Base-by-base conservation (phyloP, 257 asterid genomes). In the Jacaranda copaia region DNA sequence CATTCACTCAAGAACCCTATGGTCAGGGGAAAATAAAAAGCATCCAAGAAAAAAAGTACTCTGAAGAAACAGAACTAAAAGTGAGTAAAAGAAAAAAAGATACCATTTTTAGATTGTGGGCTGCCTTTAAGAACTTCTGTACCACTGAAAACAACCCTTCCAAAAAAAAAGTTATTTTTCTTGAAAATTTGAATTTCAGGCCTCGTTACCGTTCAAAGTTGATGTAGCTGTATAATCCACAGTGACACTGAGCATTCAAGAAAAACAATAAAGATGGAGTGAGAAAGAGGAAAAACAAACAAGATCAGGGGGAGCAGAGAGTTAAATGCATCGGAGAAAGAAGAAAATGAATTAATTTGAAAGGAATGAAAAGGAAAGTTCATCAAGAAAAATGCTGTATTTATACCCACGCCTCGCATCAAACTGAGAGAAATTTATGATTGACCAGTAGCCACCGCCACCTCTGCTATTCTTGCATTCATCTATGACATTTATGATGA, bases 361-460 rank as follows among this genome's bases (percentile, higher is more conserved):
- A 77, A 19, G 66, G 60, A 58, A 57, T 14, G 68, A 63, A 64
- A 72, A 36, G 56, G 11, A n/a, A 76, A n/a, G 68, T 32, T 69
- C 10, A 40, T 8, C 19, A 58, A 61, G 46, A 71, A 65, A 70
- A 16, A 60, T 70, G 72, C 8, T 65, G 10, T 40, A 73, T 72
- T 36, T 56, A 73, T 72, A 73, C 62, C 74, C 78, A 72, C 82
- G 68, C 74, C 46, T 72, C 43, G 56, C 79, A 58, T 73, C 42
- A 42, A 79, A 79, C 63, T 55, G 6, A 55, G 79, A 64, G 74
- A 43, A 62, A 55, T 73, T 72, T 62, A 79, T 79, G 79, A 79
- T 73, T 79, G 56, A 72, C 60, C 74, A 63, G 66, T 69, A 45
- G 57, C 79, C 78, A 71, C 81, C 77, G 77, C 72, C 81, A 68